Conservation (phyloP, 2,329 filamentous ascomycete species). For the Neofusicoccum umdonicola region DNA sequence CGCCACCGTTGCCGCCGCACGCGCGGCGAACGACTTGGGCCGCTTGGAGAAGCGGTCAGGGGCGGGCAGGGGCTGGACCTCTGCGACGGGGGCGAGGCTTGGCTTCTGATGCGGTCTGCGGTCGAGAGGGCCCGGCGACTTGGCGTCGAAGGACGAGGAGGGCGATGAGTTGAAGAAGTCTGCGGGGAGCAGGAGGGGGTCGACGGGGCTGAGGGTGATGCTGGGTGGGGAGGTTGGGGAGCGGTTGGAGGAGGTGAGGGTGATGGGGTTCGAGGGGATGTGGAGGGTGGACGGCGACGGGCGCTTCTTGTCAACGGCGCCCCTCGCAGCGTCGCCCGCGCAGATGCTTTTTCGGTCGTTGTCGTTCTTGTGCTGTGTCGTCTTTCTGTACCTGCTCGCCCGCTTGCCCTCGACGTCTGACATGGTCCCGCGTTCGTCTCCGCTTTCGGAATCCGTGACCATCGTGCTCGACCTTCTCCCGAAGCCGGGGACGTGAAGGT, state of each 20-base stretch:
- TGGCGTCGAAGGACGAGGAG: not conserved
- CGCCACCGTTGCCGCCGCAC: not conserved
- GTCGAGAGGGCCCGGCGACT: not conserved
- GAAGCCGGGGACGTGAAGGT: not conserved
- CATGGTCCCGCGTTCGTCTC: not conserved
- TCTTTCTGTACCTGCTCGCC: not conserved
- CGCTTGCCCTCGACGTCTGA: not conserved
- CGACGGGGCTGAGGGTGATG: slow-evolving; percentile 3
- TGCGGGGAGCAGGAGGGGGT: not conserved
- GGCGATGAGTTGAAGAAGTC: not conserved
- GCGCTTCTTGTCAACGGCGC: not conserved
- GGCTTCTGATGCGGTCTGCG: not conserved
- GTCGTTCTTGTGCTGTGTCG: not conserved
- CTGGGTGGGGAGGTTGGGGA: not conserved
- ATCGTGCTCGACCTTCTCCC: not conserved
- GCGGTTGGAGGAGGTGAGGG: not conserved
- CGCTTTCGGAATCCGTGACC: not conserved
- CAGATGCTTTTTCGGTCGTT: not conserved
- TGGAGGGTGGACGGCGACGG: not conserved
- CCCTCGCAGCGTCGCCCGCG: not conserved
- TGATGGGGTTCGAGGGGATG: not conserved
- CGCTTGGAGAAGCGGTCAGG: not conserved
- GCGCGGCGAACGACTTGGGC: not conserved
- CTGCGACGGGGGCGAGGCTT: not conserved
- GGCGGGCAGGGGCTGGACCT: not conserved